Conservation (phyloP, 2,329 filamentous ascomycete genomes). For the Cladosporium velox region DNA sequence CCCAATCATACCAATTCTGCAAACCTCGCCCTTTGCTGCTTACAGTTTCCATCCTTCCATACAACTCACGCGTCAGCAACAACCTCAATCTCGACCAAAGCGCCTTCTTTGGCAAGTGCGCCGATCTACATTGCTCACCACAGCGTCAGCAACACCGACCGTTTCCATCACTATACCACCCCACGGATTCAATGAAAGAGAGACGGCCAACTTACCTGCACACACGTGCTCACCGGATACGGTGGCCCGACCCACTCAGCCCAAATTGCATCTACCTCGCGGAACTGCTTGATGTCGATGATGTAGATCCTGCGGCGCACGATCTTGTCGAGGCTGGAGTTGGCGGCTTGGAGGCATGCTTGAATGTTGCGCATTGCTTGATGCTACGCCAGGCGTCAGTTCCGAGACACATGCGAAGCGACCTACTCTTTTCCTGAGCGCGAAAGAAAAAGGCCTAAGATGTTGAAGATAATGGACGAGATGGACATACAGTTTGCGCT, state of each 20-base stretch:
- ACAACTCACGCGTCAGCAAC: slow-evolving; percentile 21
- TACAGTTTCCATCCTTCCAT: neutral
- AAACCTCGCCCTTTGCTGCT: no score
- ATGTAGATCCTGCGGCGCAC: slow-evolving; percentile 27
- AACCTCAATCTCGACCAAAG: slow-evolving; percentile 28
- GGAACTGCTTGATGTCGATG: slow-evolving; percentile 26
- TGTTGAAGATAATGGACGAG: neutral
- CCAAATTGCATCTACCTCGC: slow-evolving; percentile 25
- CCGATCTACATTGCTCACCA: slow-evolving; percentile 4
- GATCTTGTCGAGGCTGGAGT: slow-evolving; percentile 24
- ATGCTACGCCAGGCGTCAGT: slow-evolving; percentile 14
- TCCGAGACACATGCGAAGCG: no score
- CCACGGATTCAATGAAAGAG: no score
- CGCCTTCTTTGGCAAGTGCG: slow-evolving; percentile 27
- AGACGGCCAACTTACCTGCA: slow-evolving; percentile 15
- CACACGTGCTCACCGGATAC: slow-evolving; percentile 27
- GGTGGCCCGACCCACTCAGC: slow-evolving; percentile 22
- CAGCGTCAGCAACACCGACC: neutral
- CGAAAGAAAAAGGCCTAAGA: no score
- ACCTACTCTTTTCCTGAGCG: no score
- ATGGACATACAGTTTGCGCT: slow-evolving; percentile 36
- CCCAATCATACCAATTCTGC: neutral
- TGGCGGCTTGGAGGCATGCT: slow-evolving; percentile 24
- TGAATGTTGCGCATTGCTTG: slow-evolving; percentile 26
- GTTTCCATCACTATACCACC: no score